Percentiles rank a stretch among this genome's conserved stretches.
phyloP scores from a whole-genome alignment of 371 early-diverging fungal species.

The Mucor indicus region DNA sequence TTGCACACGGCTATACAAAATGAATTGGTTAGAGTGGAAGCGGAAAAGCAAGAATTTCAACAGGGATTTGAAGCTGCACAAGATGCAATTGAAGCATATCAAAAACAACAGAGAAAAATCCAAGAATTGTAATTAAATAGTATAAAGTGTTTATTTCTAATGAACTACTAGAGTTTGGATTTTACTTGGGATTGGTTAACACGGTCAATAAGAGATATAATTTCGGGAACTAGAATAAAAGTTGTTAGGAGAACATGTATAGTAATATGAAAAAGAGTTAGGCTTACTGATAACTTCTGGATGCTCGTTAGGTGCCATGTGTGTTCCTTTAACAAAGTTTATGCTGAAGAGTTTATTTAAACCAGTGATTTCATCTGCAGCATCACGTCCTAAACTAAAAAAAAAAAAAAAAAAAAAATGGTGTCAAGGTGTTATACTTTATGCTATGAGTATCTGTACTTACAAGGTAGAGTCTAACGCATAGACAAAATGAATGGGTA shows the following conservation, averaged over 20 bases:
- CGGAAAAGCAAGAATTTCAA: slow-evolving; percentile 13
- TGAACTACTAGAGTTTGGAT: slow-evolving; percentile 5
- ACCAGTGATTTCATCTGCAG: not conserved
- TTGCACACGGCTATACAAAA: not conserved
- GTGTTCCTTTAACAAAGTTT: slow-evolving; percentile 27
- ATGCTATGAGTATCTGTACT: not conserved
- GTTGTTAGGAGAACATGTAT: too few species aligned
- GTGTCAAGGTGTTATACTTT: too few species aligned
- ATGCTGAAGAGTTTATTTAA: slow-evolving; percentile 10
- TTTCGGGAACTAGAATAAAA: slow-evolving; percentile 9
- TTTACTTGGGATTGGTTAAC: slow-evolving; percentile 1
- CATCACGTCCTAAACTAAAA: slow-evolving; percentile 9
- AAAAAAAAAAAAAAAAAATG: not conserved
- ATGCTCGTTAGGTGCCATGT: slow-evolving; percentile 32
- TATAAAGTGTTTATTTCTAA: not conserved
- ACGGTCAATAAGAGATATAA: slow-evolving; percentile 10
- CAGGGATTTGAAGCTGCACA: slow-evolving; percentile 13
- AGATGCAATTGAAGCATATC: slow-evolving; percentile 10
- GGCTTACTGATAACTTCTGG: slow-evolving; percentile 27
- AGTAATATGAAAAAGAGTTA: slow-evolving; percentile 12
- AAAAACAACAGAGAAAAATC: slow-evolving; percentile 7
- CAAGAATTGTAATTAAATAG: slow-evolving; percentile 2
- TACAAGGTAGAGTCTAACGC: slow-evolving; percentile 19
- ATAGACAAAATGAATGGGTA: slow-evolving; percentile 20
- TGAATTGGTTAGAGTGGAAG: not conserved